A percentile compares a stretch with the other conserved stretches of the same genome.
These are phyloP conservation scores for Biscutella laevigata DNA, from an alignment of 441 rosid species.

Conservation along the genomic window DNA sequence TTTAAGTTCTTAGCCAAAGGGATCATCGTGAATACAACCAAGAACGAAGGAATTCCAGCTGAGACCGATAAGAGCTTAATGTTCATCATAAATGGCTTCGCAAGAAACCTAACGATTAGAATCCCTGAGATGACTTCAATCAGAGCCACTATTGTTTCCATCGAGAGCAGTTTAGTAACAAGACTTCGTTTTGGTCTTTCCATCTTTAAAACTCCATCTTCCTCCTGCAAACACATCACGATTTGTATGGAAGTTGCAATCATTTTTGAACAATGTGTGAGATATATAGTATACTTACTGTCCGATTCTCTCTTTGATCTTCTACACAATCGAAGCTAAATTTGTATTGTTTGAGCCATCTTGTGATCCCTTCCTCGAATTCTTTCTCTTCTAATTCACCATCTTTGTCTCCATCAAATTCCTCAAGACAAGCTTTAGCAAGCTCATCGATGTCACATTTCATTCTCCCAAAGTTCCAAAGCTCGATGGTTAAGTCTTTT, in stretches of 20 bases:
- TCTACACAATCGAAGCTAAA: not conserved
- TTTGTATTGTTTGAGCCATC: not conserved
- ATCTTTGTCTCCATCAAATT: conserved; percentile 1
- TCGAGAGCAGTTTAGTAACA: not conserved
- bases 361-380: not conserved
- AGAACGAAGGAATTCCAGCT: conserved; percentile 39
- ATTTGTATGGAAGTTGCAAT: no score
- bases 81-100: conserved; percentile 38
- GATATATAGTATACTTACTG: conserved; percentile 1
- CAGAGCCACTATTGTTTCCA: conserved; percentile 20
- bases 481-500: conserved; percentile 5
- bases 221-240: conserved; percentile 4
- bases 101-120: conserved; percentile 27
- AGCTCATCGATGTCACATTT: conserved; percentile 7
- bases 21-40: conserved; percentile 36
- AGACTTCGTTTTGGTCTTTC: not conserved
- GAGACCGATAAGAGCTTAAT: conserved; percentile 30
- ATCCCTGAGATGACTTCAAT: conserved; percentile 34
- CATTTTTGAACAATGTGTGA: no score
- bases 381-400: not conserved
- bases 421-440: not conserved
- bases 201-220: not conserved
- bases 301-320: not conserved
- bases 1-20: conserved; percentile 42
- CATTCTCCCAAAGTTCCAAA: conserved; percentile 9